These are phyloP conservation scores for Monocercomonoides exilis DNA, from an alignment of 78 protist genomes.

Conservation along the genomic window DNA sequence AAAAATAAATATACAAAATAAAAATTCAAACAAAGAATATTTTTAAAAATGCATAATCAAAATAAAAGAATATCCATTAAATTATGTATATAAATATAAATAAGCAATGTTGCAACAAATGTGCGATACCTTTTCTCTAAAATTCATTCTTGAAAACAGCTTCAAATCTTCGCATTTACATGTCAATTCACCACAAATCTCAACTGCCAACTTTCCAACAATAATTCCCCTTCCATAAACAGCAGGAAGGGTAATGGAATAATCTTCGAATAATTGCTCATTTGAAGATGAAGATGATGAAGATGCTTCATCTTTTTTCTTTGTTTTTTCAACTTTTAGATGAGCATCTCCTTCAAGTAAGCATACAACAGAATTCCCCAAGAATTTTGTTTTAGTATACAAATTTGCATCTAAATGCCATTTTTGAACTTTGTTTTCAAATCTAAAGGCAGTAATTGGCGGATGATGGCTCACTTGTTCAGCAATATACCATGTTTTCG, in stretches of 20 bases:
- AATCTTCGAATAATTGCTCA: not conserved
- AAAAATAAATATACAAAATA: too few species aligned
- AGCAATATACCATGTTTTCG: slow-evolving; percentile 24
- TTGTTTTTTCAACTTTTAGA: not conserved
- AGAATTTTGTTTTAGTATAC: slow-evolving; percentile 47
- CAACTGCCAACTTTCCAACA: slow-evolving; percentile 20
- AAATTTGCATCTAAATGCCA: not conserved
- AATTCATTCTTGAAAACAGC: slow-evolving; percentile 39
- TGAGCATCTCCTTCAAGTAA: not conserved
- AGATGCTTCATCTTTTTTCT: slow-evolving; percentile 33
- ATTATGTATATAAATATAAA: too few species aligned
- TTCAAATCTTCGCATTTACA: slow-evolving; percentile 52
- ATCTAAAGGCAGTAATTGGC: slow-evolving; percentile 70
- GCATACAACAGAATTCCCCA: slow-evolving; percentile 45
- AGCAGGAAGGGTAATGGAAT: not conserved
- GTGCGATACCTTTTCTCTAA: slow-evolving; percentile 46
- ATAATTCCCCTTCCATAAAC: slow-evolving; percentile 19
- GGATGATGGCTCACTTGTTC: slow-evolving; percentile 90
- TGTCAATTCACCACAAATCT: slow-evolving; percentile 34
- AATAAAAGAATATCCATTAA: too few species aligned
- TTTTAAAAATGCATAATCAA: too few species aligned
- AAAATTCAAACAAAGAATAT: too few species aligned
- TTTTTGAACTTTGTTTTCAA: slow-evolving; percentile 24
- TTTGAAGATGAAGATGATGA: not conserved
- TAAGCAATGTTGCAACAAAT: too few species aligned